phyloP scores from a whole-genome alignment of 2,329 filamentous ascomycete genomes.

The Aspergillus sp. region DNA sequence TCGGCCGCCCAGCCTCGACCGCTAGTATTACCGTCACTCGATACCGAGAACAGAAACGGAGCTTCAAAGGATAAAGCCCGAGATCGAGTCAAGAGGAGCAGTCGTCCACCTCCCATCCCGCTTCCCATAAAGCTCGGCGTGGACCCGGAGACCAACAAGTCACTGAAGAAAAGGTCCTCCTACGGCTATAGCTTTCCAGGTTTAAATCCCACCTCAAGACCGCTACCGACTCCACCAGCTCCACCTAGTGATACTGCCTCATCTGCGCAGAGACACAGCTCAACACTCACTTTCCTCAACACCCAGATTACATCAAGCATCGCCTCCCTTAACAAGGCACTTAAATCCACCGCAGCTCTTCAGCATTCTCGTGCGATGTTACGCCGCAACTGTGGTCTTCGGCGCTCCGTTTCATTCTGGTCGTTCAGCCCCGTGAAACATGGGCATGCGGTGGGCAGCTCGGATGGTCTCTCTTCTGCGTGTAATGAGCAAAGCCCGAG shows the following conservation, averaged over 20 bases:
- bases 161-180: neutral
- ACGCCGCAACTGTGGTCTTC: constrained; percentile 23
- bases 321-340: constrained; percentile 29
- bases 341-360: constrained; percentile 30
- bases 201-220: neutral
- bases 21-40: neutral
- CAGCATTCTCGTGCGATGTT: constrained; percentile 32
- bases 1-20: neutral
- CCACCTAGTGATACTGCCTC: neutral
- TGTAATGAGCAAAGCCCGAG: neutral
- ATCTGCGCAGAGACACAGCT: constrained; percentile 23
- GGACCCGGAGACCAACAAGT: neutral
- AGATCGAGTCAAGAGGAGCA: neutral
- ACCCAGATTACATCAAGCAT: constrained; percentile 35
- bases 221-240: too few relatives aligned
- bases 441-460: neutral
- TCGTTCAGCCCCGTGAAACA: constrained; percentile 37
- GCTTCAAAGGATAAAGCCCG: neutral
- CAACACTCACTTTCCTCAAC: constrained; percentile 29
- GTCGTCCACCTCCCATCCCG: constrained; percentile 22
- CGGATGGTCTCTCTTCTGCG: neutral
- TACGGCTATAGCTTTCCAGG: constrained; percentile 11
- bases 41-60: neutral
- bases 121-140: constrained; percentile 27
- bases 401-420: constrained; percentile 45